Base-by-base conservation (phyloP, 306 rosid species). In the Macrotyloma uniflorum region DNA sequence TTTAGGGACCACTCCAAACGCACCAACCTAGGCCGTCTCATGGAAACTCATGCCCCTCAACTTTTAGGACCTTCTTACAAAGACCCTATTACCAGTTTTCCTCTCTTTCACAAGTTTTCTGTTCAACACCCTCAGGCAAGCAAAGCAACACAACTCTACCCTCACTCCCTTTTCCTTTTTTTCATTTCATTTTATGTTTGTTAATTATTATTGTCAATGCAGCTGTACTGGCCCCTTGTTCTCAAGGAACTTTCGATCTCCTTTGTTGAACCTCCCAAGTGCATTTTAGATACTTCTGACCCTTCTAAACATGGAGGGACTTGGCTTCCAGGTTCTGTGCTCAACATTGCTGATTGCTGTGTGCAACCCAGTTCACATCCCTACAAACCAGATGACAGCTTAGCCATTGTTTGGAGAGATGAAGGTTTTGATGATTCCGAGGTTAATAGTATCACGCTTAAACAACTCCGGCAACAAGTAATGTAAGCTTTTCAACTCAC, bases 301-400 rank as follows among this genome's bases (percentile, higher is more conserved):
- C 82, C 85, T 13, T 91, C 84, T 0, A 88, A 83, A 65, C 87
- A 20, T 4, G 85, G 88, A 6, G 97, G 93, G 35, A 82, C 85
- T 7, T 92, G 98, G 98, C 91, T 95, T 72, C 97, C 92, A 0
- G 90, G 81, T 71, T 85, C 97, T 58, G 80, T 88, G 40, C 67
- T 95, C 76, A 92, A 92, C 74, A 92, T 95, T 83, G 97, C 98
- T 0, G 89, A 92, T 22, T 91, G 98, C 76, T 95, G 97, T 80
- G 71, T 95, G 87, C 84, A 80, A 26, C 89, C 97, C 35, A 61
- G 49, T 9, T 24, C 77, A 14, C 79, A 84, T 53, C 93, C 89
- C 28, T 80, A 85, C 70, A 92, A 86, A 81, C 79, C 70, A 14
- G 98, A 95, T 59, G 59, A 70, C 28, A 64, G 88, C 84, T 3